A percentile compares a stretch with the other conserved stretches of the same genome.
Conservation (phyloP, 495 filamentous ascomycete genomes). For the Penicillium samsonianum region DNA sequence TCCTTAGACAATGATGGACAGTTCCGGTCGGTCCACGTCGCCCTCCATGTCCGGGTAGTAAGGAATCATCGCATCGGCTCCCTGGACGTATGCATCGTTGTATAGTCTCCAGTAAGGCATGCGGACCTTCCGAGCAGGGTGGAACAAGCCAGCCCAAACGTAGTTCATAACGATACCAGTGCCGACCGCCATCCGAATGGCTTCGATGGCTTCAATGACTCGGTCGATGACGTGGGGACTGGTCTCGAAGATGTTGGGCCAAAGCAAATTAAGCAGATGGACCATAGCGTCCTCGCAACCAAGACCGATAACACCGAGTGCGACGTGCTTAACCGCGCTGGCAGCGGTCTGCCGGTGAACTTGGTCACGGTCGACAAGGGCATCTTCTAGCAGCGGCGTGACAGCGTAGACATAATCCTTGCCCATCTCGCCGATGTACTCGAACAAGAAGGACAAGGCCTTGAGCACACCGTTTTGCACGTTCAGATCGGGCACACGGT, state of each 20-base stretch:
- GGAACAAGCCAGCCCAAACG: constrained; percentile 95
- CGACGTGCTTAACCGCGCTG: constrained; percentile 94
- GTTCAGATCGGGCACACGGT: constrained; percentile 96
- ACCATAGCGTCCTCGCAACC: constrained; percentile 99
- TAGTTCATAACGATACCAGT: constrained; percentile 94
- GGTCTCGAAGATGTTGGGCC: constrained; percentile 98
- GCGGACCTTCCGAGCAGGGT: constrained; percentile 91
- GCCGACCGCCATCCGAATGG: constrained; percentile 91
- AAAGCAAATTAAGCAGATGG: constrained; percentile 92
- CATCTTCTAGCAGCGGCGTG: constrained; percentile 95
- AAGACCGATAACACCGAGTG: constrained; percentile 90
- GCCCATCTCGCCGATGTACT: constrained; percentile 99
- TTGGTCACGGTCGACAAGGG: constrained; percentile 96
- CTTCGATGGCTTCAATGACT: constrained; percentile 94
- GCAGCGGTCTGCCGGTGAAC: constrained; percentile 97
- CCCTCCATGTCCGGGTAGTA: constrained; percentile 87
- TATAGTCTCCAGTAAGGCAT: constrained; percentile 93
- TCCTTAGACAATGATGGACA: constrained; percentile 77
- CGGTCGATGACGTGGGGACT: constrained; percentile 98
- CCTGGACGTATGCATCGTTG: constrained; percentile 95
- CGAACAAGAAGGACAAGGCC: constrained; percentile 94
- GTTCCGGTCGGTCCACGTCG: constrained; percentile 73
- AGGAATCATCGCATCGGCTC: constrained; percentile 90
- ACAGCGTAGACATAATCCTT: constrained; percentile 99
- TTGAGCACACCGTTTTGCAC: constrained; percentile 99